Conservation (phyloP, 306 rosid species). For the Rosa persica region DNA sequence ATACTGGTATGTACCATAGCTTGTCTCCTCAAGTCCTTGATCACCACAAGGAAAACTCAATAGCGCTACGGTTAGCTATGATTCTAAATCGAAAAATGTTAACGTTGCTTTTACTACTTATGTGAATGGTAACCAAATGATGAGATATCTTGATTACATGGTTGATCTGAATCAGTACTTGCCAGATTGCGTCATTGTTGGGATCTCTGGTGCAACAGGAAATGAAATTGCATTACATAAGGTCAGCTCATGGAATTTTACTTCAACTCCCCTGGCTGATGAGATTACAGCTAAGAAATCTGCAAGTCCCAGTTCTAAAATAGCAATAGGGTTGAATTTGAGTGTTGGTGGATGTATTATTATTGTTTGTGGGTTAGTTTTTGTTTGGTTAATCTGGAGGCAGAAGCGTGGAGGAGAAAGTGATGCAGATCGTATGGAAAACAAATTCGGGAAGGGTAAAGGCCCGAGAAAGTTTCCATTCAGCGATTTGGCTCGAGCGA, state of each 20-base stretch:
- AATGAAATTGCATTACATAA: neutral
- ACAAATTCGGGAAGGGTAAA: constrained; percentile 22
- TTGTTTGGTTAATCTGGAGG: neutral
- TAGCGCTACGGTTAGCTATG: neutral
- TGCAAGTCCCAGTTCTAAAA: neutral
- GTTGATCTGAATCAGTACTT: neutral
- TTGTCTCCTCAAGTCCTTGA: neutral
- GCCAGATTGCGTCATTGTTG: neutral
- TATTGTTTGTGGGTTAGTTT: neutral
- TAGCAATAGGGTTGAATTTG: neutral
- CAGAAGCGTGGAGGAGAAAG: neutral
- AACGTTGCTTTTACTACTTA: neutral
- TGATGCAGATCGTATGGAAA: constrained; percentile 13
- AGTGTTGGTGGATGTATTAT: neutral
- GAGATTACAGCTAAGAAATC: neutral
- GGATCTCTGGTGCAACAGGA: neutral
- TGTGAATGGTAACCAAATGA: neutral
- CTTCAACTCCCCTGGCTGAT: neutral
- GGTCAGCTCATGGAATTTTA: neutral
- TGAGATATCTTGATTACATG: neutral
- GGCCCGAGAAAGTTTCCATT: constrained; percentile 24
- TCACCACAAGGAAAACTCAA: neutral
- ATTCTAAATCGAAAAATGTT: neutral
- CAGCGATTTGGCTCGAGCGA: neutral
- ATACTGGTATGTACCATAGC: too few relatives aligned